Evolutionary conservation across 192 early-diverging fungal genomes (phyloP).

Genomic region (Phlyctochytrium arcticum): DNA sequence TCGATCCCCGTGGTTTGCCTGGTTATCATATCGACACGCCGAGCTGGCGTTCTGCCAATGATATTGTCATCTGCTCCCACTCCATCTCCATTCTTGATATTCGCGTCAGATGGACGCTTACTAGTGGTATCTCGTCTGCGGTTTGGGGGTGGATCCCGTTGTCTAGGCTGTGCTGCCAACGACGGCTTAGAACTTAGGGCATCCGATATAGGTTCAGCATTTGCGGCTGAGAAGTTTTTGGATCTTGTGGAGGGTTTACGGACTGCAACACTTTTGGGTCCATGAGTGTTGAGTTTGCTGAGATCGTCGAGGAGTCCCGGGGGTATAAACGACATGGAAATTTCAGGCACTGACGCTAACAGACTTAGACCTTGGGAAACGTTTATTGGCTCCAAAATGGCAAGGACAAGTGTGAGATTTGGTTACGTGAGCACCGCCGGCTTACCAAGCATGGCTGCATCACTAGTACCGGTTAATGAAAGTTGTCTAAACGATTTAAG

Average conservation of each 20-base stretch:
- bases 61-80: no score
- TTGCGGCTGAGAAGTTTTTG: constrained; percentile 8
- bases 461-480: no score
- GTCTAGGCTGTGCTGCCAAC: background rate
- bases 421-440: no score
- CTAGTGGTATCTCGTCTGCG: background rate
- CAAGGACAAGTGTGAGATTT: no score
- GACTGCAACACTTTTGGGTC: constrained; percentile 1
- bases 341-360: no score
- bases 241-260: background rate
- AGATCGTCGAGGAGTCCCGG: constrained; percentile 21
- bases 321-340: constrained; percentile 20
- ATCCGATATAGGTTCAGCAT: background rate
- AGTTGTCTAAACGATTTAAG: no score
- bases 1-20: background rate
- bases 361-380: no score
- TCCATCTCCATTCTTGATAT: no score
- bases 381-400: no score
- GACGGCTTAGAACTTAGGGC: background rate
- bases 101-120: no score
- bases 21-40: background rate
- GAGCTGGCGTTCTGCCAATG: background rate
- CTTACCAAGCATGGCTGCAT: no score
- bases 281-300: constrained; percentile 13
- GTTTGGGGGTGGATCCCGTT: background rate